These are phyloP conservation scores for Eremothecium sinecaudum DNA, from an alignment of 1,139 yeast species.

Conservation along the genomic window DNA sequence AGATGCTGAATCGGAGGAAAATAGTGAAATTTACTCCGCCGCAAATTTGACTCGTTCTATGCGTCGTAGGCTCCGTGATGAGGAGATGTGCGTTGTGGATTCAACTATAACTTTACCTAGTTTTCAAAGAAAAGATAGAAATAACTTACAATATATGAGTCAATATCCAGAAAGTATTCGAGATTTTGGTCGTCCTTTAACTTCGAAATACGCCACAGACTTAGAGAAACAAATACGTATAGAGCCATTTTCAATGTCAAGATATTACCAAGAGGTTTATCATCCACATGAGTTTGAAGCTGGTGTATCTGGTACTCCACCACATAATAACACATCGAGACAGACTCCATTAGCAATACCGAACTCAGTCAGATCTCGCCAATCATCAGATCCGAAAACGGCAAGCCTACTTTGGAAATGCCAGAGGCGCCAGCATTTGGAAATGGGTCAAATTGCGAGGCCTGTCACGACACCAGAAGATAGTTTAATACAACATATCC, in stretches of 20 bases:
- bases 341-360: slow-evolving; percentile 1
- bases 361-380: neutral
- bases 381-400: slow-evolving; percentile 11
- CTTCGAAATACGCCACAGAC: slow-evolving; percentile 2
- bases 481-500: slow-evolving; percentile 20
- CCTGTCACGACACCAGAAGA: slow-evolving; percentile 21
- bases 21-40: neutral
- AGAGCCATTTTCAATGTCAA: slow-evolving; percentile 5
- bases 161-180: slow-evolving; percentile 4
- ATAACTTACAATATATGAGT: slow-evolving; percentile 1
- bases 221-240: slow-evolving; percentile 5
- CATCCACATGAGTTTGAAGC: slow-evolving; percentile 5
- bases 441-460: slow-evolving; percentile 19
- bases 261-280: slow-evolving; percentile 5
- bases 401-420: slow-evolving; percentile 17
- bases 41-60: slow-evolving; percentile 1
- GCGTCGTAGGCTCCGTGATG: slow-evolving; percentile 1
- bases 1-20: neutral
- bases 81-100: slow-evolving; percentile 5
- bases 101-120: slow-evolving; percentile 4
- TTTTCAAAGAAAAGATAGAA: slow-evolving; percentile 3
- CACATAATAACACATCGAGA: slow-evolving; percentile 1
- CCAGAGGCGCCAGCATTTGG: slow-evolving; percentile 19
- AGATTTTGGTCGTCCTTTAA: slow-evolving; percentile 3
- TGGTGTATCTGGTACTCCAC: neutral